A percentile compares a stretch with the other conserved stretches of the same genome.
Evolutionary conservation across 345 rosid genomes (phyloP).

Genomic region (Brassica incana): DNA sequence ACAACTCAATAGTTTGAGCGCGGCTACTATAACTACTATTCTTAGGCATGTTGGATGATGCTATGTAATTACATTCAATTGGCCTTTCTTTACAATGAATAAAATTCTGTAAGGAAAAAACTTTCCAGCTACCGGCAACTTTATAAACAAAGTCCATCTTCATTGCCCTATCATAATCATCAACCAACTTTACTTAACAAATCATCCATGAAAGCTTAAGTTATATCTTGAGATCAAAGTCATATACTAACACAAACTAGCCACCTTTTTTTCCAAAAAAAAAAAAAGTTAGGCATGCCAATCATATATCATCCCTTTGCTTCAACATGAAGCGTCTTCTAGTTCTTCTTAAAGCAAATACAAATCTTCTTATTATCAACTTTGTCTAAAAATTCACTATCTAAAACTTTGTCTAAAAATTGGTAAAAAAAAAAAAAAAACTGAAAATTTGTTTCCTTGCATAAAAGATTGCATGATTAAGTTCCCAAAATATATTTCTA

Average conservation of each 20-base stretch:
- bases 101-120: neutral
- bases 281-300: neutral
- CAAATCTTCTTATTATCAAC: no score
- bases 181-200: conserved; percentile 23
- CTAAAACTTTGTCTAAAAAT: neutral
- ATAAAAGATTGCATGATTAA: conserved; percentile 16
- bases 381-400: no score
- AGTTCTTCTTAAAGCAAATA: neutral
- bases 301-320: conserved; percentile 18
- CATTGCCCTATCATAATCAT: neutral
- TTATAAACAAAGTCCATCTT: neutral
- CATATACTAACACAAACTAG: neutral
- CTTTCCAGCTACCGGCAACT: neutral
- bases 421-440: neutral
- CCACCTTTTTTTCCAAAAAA: neutral
- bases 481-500: neutral
- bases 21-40: conserved; percentile 1
- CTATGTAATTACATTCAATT: neutral
- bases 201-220: conserved; percentile 13
- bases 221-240: conserved; percentile 18
- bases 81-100: neutral
- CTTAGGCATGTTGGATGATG: conserved; percentile 41
- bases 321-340: conserved; percentile 22
- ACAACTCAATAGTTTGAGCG: conserved; percentile 16
- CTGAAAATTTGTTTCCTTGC: neutral